These are phyloP conservation scores for Schwanniomyces occidentalis DNA, from an alignment of 805 yeast species.

Conservation along the genomic window DNA sequence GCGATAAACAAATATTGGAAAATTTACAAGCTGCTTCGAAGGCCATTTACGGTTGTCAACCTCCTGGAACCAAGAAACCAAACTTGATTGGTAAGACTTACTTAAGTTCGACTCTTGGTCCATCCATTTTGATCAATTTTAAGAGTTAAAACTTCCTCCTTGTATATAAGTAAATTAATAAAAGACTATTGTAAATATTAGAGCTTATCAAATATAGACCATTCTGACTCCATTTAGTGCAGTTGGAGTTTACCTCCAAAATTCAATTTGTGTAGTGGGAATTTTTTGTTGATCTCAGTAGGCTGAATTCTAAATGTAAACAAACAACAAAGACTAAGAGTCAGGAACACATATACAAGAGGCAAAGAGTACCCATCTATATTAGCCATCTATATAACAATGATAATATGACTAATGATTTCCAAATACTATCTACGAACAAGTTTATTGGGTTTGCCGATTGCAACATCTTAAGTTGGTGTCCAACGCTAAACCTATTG, in stretches of 20 bases:
- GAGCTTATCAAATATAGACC: slow-evolving; percentile 2
- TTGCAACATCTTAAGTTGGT: slow-evolving; percentile 43
- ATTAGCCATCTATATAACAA: neutral
- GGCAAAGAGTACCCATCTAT: too few relatives aligned
- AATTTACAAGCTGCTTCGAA: slow-evolving; percentile 69
- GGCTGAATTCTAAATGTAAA: too few relatives aligned
- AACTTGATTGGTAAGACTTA: slow-evolving; percentile 69
- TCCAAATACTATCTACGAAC: slow-evolving; percentile 4
- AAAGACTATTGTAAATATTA: slow-evolving; percentile 1
- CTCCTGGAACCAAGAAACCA: slow-evolving; percentile 66
- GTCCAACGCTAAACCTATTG: slow-evolving; percentile 55
- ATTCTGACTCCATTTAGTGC: neutral
- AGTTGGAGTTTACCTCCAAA: neutral
- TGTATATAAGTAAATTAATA: slow-evolving; percentile 4
- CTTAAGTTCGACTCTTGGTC: slow-evolving; percentile 73
- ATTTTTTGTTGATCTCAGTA: neutral
- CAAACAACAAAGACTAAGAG: neutral
- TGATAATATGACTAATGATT: slow-evolving; percentile 1
- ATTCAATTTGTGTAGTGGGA: neutral
- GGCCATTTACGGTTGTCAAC: slow-evolving; percentile 55
- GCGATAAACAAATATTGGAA: slow-evolving; percentile 71
- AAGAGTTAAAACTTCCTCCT: slow-evolving; percentile 12
- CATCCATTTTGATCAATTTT: slow-evolving; percentile 65
- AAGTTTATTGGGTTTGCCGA: slow-evolving; percentile 31
- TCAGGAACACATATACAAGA: too few relatives aligned